Evolutionary conservation across 2,329 filamentous ascomycete genomes (phyloP), one percentile per base, ranked within the genome.

Genomic region (Didymella lethalis): DNA sequence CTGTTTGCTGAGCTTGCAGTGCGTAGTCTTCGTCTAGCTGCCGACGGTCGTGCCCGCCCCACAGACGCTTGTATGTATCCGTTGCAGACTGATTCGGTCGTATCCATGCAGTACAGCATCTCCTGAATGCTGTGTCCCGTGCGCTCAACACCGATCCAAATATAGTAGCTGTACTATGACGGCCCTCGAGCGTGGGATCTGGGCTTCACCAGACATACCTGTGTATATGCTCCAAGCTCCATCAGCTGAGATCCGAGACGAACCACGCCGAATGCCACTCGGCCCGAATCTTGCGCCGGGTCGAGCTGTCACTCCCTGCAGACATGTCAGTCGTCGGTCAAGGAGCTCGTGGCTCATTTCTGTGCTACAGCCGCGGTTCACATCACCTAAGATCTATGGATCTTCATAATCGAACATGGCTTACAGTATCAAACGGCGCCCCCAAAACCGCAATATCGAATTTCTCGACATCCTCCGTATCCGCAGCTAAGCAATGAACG

Each of bases 241-340:
- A 4, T 73, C 70, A 0, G 81, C 65, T 12, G 58, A 54, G n/a
- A 85, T 83, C 28, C 83, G 75, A 38, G 78, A 74, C 3, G 83
- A 84, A 6, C 83, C 83, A 56, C 75, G 74, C 43, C 83, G 78
- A 57, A 85, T 84, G 4, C 83, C 84, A 40, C 72, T 72, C 2
- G 84, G 84, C 2, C 84, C 84, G 64, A 81, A 85, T 31, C 84
- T 75, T 31, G 83, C 79, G 38, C 84, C 84, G 4, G 83, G 83
- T 41, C 83, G 75, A 32, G 77, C 82, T 2, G 83, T 85, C 0
- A 84, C 82, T 7, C 75, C 80, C 79, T 81, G 54, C 7, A 20
- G 11, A 18, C 28, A 14, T 36, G 45, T 70, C 31, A 69, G 48
- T 41, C 20, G 23, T 29, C 10, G 11, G 40, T 41, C 41, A 16